phyloP scores from a whole-genome alignment of 2,329 filamentous ascomycete species.

The Phyllosticta citriasiana region DNA sequence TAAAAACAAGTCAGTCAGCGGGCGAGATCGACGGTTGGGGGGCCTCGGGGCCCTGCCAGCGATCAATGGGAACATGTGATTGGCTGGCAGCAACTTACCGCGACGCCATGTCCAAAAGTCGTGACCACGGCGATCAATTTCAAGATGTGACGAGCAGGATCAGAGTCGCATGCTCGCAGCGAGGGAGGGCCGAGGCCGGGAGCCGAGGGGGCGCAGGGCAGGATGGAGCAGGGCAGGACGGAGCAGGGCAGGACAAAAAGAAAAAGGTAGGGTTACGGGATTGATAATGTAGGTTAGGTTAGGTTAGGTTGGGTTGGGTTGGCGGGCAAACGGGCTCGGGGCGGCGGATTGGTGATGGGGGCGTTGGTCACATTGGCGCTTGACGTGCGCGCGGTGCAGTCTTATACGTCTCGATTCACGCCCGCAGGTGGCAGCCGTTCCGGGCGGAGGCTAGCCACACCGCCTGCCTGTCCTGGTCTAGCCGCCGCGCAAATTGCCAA shows the following conservation, averaged over 20 bases:
- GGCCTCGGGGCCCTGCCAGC: slow-evolving; percentile 8
- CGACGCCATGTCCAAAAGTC: slow-evolving; percentile 11
- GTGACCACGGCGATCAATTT: slow-evolving; percentile 3
- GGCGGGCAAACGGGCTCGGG: not conserved
- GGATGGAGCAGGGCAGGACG: not conserved
- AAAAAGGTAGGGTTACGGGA: slow-evolving; percentile 4
- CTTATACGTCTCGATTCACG: not conserved
- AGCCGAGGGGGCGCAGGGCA: slow-evolving; percentile 2
- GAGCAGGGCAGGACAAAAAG: not conserved
- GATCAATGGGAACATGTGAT: slow-evolving; percentile 8
- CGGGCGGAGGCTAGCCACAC: not conserved
- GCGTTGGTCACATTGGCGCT: slow-evolving; percentile 10
- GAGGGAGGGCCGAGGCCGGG: slow-evolving; percentile 2
- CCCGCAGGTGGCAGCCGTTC: not conserved
- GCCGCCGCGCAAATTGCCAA: not conserved
- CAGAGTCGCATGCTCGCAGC: slow-evolving; percentile 6
- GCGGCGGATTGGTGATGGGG: not conserved
- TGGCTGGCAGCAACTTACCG: slow-evolving; percentile 11
- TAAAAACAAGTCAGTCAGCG: slow-evolving; percentile 9
- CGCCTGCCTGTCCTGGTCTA: not conserved
- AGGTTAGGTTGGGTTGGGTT: not conserved
- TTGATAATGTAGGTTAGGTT: too few species aligned
- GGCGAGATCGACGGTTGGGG: not conserved
- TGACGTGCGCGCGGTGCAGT: slow-evolving; percentile 8
- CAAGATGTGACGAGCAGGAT: slow-evolving; percentile 1